Conservation (phyloP, 2,329 filamentous ascomycete genomes). For the Fusarium udum region DNA sequence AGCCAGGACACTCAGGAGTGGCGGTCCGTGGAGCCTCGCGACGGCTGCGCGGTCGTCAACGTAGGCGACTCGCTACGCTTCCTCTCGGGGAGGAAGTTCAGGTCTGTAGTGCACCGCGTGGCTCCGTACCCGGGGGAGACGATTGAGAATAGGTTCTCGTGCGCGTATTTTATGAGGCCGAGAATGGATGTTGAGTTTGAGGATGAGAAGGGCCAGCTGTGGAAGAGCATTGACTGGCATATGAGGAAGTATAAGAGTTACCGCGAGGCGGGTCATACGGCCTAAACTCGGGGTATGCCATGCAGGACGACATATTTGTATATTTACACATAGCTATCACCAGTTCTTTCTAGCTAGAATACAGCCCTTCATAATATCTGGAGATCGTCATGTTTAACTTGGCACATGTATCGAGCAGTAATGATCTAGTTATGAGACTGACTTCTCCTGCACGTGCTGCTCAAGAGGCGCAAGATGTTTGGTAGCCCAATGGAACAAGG, state of each 20-base stretch:
- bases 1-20: background rate
- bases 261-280: background rate
- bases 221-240: background rate
- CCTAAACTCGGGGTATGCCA: background rate
- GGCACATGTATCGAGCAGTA: no score
- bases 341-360: background rate
- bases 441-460: background rate
- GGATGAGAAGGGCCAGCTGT: background rate
- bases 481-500: background rate
- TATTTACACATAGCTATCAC: background rate
- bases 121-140: background rate
- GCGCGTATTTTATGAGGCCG: background rate
- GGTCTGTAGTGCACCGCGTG: background rate
- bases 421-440: background rate
- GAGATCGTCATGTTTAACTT: background rate
- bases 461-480: background rate
- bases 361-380: fast-evolving
- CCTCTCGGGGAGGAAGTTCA: background rate
- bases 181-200: background rate
- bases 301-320: background rate
- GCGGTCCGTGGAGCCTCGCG: background rate
- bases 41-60: background rate
- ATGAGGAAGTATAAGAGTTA: conserved; percentile 1
- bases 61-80: background rate
- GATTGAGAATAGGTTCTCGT: background rate